Evolutionary conservation across 2,329 filamentous ascomycete genomes (phyloP).

Genomic region (Zelopaecilomyces penicillatus): DNA sequence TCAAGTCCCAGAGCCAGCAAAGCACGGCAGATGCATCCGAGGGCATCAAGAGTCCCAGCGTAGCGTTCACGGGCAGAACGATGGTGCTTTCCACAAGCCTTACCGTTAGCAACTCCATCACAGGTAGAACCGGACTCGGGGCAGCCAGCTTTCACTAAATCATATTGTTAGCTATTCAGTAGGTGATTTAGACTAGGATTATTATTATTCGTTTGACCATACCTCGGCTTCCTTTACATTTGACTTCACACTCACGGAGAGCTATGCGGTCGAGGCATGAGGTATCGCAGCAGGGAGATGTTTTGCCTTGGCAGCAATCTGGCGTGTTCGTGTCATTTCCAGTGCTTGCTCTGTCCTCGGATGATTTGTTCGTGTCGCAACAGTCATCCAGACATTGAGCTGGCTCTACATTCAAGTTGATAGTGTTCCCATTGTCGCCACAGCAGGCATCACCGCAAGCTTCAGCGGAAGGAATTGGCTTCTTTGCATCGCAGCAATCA

Average conservation of each 20-base stretch:
- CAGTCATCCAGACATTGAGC: too few species aligned
- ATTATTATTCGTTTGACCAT: conserved; percentile 4
- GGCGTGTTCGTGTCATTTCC: too few species aligned
- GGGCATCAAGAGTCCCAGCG: conserved; percentile 32
- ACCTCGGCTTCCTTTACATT: conserved; percentile 1
- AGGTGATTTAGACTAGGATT: neutral
- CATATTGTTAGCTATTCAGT: neutral
- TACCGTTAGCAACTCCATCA: conserved; percentile 12
- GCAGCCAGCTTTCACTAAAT: conserved; percentile 3
- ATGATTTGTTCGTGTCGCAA: too few species aligned
- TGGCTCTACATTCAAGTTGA: too few species aligned
- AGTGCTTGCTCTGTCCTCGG: too few species aligned
- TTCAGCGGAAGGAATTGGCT: too few species aligned
- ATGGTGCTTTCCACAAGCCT: conserved; percentile 30
- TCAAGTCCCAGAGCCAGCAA: conserved; percentile 43
- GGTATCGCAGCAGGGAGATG: conserved; percentile 32
- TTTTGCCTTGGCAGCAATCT: conserved; percentile 34
- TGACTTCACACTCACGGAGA: conserved; percentile 28
- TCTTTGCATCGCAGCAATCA: too few species aligned
- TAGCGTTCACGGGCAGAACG: conserved; percentile 30
- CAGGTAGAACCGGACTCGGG: conserved; percentile 7
- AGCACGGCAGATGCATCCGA: conserved; percentile 47
- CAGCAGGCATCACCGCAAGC: too few species aligned
- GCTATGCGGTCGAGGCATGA: conserved; percentile 37
- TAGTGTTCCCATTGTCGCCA: too few species aligned